phyloP scores from a whole-genome alignment of 176 grass and related monocot species.

The Carex cristatella region DNA sequence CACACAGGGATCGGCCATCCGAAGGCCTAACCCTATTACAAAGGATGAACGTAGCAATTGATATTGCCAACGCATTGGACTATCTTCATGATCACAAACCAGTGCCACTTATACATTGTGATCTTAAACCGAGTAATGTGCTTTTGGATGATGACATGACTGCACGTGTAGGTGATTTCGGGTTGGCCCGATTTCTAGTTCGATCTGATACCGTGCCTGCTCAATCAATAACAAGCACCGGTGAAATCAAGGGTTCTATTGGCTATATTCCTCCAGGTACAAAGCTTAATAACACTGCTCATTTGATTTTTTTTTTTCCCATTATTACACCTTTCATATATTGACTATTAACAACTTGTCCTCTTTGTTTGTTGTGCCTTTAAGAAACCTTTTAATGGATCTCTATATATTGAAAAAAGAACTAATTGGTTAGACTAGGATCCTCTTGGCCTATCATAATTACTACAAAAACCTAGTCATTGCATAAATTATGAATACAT shows the following conservation, averaged over 20 bases:
- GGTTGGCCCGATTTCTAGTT: conserved; percentile 36
- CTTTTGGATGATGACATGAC: conserved; percentile 39
- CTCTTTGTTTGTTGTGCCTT: not conserved
- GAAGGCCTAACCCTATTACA: conserved; percentile 8
- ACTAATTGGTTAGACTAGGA: not conserved
- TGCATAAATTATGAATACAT: not conserved
- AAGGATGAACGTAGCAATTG: conserved; percentile 39
- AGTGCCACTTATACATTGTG: conserved; percentile 38
- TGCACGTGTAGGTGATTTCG: conserved; percentile 39
- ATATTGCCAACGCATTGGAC: conserved; percentile 34
- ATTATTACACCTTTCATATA: not conserved
- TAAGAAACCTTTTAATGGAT: not conserved
- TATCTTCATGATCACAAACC: conserved; percentile 41
- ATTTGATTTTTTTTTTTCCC: not conserved
- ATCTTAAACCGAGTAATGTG: conserved; percentile 45
- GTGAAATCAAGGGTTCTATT: conserved; percentile 30
- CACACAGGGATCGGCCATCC: not conserved
- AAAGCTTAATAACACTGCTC: not conserved
- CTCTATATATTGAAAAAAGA: not conserved
- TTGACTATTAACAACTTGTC: too few species aligned
- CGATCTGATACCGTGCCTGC: not conserved
- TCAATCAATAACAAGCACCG: not conserved
- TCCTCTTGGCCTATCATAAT: not conserved
- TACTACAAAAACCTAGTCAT: not conserved
- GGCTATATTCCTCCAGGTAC: conserved; percentile 52